phyloP scores from a whole-genome alignment of 768 basidiomycete species.

The Termitomyces sp. region DNA sequence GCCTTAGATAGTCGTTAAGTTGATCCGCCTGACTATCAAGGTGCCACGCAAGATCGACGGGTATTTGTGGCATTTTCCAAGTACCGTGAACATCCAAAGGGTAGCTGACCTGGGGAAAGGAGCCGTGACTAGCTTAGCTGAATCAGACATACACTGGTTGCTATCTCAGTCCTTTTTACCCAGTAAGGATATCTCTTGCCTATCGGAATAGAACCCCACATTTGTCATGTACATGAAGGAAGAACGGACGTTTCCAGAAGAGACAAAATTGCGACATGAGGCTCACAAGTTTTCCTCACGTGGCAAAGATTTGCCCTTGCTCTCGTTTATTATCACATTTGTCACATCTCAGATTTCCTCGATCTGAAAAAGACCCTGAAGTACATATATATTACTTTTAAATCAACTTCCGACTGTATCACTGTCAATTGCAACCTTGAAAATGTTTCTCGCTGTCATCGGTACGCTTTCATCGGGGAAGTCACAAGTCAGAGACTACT shows the following conservation, averaged over 20 bases:
- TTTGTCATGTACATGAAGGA: neutral
- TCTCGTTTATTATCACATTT: constrained; percentile 11
- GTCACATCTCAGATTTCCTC: constrained; percentile 13
- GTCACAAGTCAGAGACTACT: constrained; percentile 52
- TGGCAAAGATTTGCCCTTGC: constrained; percentile 1
- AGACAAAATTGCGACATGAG: constrained; percentile 7
- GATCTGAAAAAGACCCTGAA: neutral
- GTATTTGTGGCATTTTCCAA: neutral
- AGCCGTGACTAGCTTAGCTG: neutral
- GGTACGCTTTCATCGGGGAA: constrained; percentile 63
- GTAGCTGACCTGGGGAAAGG: neutral
- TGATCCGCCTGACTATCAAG: neutral
- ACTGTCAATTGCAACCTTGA: neutral
- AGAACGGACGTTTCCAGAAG: neutral
- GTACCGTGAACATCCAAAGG: neutral
- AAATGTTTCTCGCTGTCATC: constrained; percentile 66
- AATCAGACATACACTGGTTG: neutral
- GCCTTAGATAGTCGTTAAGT: neutral
- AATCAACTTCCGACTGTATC: neutral
- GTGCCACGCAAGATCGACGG: neutral
- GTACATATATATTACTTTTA: too few relatives aligned
- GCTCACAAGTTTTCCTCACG: constrained; percentile 11
- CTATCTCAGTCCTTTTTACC: neutral
- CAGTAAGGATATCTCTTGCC: neutral
- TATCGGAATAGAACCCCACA: neutral